Evolutionary conservation across 768 basidiomycete species (phyloP).

Genomic region (Termitomyces sp.): DNA sequence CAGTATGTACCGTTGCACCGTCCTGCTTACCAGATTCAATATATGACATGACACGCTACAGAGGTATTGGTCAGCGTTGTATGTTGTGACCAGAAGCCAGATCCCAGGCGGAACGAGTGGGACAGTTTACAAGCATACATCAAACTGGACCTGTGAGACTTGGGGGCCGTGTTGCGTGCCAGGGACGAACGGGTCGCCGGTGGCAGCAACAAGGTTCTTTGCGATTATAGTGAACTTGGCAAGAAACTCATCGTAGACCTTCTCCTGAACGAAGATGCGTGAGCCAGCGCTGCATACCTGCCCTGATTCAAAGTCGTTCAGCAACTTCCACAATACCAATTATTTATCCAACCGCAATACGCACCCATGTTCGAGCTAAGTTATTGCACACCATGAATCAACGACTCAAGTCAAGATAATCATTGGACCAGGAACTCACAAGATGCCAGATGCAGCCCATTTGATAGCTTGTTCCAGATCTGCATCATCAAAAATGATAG

Average conservation of each 20-base stretch:
- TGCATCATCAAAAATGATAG: conserved; percentile 68
- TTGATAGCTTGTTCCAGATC: conserved; percentile 68
- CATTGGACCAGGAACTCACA: conserved; percentile 35
- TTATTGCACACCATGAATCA: background rate
- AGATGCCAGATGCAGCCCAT: conserved; percentile 73
- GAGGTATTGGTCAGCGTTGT: too few species aligned
- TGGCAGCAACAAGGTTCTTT: conserved; percentile 32
- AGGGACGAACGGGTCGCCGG: conserved; percentile 60
- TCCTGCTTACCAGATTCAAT: conserved; percentile 25
- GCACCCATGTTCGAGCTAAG: conserved; percentile 31
- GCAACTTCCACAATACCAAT: too few species aligned
- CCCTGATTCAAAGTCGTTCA: background rate
- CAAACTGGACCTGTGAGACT: conserved; percentile 39
- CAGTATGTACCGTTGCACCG: conserved; percentile 58
- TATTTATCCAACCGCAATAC: too few species aligned
- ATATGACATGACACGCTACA: conserved; percentile 51
- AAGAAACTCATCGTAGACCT: conserved; percentile 77
- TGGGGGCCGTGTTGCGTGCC: conserved; percentile 66
- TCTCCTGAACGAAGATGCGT: conserved; percentile 75
- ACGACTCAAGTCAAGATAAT: too few species aligned
- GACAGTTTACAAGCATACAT: too few species aligned
- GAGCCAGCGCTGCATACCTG: conserved; percentile 82
- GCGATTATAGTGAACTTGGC: conserved; percentile 45
- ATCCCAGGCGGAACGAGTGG: too few species aligned
- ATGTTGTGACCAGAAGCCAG: too few species aligned